A percentile compares a stretch with the other conserved stretches of the same genome.
phyloP scores from a whole-genome alignment of 2,329 filamentous ascomycete genomes.

The Botrytis galanthina region DNA sequence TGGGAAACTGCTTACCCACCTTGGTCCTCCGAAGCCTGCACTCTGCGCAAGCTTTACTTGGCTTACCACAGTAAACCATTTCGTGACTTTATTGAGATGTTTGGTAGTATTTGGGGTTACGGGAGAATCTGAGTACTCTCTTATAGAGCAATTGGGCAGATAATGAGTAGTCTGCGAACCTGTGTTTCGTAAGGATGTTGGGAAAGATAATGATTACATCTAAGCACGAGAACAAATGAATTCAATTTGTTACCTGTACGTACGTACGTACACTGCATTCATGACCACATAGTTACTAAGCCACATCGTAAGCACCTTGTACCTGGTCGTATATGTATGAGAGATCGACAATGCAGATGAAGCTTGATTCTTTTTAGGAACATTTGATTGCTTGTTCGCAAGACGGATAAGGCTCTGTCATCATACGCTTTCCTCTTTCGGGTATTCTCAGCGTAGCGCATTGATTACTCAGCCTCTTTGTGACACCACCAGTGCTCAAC shows the following conservation, averaged over 20 bases:
- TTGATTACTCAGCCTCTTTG: background rate
- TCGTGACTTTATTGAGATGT: background rate
- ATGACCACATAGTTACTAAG: background rate
- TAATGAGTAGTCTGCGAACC: background rate
- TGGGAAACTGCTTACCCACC: slow-evolving; percentile 23
- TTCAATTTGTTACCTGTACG: background rate
- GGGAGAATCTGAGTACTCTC: background rate
- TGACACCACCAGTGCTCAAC: background rate
- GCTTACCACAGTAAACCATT: slow-evolving; percentile 35
- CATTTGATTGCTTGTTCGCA: background rate
- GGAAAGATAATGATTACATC: too few species aligned
- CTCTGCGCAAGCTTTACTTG: slow-evolving; percentile 45
- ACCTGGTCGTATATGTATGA: background rate
- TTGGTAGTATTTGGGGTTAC: background rate
- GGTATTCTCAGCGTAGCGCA: slow-evolving; percentile 20
- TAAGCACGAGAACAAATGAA: background rate
- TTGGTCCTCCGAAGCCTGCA: slow-evolving; percentile 46
- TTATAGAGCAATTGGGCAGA: background rate
- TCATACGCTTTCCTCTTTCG: slow-evolving; percentile 3
- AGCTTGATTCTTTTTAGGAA: background rate
- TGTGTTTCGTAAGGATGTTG: background rate
- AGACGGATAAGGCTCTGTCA: background rate
- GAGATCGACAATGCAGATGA: background rate
- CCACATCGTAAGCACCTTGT: background rate
- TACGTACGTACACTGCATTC: background rate